Conservation (phyloP, 805 yeast species). For the Candida hispaniensis region DNA sequence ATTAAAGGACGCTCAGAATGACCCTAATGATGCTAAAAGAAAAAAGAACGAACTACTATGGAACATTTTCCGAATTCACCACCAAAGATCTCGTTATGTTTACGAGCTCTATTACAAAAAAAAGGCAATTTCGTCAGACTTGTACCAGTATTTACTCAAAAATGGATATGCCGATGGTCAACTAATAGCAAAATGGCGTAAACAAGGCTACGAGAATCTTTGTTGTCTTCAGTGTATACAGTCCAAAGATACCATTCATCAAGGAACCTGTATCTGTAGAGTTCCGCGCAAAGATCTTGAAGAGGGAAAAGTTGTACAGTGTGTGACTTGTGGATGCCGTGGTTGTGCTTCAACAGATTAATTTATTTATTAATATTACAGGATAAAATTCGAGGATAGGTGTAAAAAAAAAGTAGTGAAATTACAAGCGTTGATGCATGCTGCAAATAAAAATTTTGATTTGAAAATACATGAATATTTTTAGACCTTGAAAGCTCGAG, state of each 20-base stretch:
- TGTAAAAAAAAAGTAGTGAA: no score
- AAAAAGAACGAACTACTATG: constrained; percentile 49
- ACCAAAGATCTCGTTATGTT: constrained; percentile 65
- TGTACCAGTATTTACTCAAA: constrained; percentile 64
- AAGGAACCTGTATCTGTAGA: constrained; percentile 70
- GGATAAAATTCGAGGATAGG: no score
- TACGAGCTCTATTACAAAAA: constrained; percentile 64
- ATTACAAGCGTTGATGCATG: no score
- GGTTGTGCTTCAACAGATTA: constrained; percentile 75
- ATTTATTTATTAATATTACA: no score
- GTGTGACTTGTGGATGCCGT: constrained; percentile 74
- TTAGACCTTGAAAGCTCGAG: constrained; percentile 99
- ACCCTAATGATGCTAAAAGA: constrained; percentile 31
- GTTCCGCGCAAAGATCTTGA: constrained; percentile 53
- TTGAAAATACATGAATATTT: constrained; percentile 15
- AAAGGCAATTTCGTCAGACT: constrained; percentile 51
- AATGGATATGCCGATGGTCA: constrained; percentile 57
- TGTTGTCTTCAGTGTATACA: constrained; percentile 77
- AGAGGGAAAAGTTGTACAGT: constrained; percentile 36
- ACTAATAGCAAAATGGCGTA: constrained; percentile 75
- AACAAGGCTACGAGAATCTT: constrained; percentile 73
- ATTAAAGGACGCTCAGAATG: constrained; percentile 37
- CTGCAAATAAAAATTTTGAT: no score
- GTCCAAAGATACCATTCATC: constrained; percentile 48
- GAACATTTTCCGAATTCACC: constrained; percentile 61